Evolutionary conservation across 106 monocot genomes (phyloP).

Genomic region (Amphibolis antarctica): DNA sequence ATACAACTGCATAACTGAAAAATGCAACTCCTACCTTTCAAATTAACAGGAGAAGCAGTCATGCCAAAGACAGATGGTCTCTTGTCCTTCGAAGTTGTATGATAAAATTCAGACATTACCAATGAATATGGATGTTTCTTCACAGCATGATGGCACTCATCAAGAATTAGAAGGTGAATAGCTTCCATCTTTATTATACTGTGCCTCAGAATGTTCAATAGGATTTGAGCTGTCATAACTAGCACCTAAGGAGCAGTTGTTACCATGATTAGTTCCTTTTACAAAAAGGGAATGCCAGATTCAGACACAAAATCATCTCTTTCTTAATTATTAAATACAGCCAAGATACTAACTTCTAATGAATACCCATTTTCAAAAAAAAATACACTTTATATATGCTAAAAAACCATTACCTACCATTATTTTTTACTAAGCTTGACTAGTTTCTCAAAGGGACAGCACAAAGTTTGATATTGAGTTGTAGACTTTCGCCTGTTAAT

Average conservation of each 20-base stretch:
- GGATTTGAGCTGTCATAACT: constrained; percentile 99
- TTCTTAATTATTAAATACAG: too few relatives aligned
- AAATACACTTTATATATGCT: too few relatives aligned
- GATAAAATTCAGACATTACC: constrained; percentile 99
- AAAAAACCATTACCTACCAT: too few relatives aligned
- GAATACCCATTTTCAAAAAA: too few relatives aligned
- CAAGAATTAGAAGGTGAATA: constrained; percentile 93
- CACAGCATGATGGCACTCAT: constrained; percentile 99
- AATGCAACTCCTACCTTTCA: constrained; percentile 50
- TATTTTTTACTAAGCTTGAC: too few relatives aligned
- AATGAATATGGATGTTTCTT: constrained; percentile 99
- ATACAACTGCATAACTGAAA: not conserved
- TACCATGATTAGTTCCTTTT: not conserved
- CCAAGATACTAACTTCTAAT: too few relatives aligned
- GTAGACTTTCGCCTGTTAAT: constrained; percentile 97
- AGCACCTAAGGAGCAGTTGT: constrained; percentile 54
- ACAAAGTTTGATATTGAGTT: too few relatives aligned
- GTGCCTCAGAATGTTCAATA: constrained; percentile 97
- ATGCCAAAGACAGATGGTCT: constrained; percentile 94
- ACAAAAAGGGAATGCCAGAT: not conserved
- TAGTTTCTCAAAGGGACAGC: too few relatives aligned
- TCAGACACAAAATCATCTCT: too few relatives aligned
- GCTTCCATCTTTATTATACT: constrained; percentile 96
- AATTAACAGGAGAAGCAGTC: constrained; percentile 98
- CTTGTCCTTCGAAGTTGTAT: constrained; percentile 90